These are phyloP conservation scores for Arthromyces matolae DNA, from an alignment of 768 basidiomycete genomes.

Conservation along the genomic window DNA sequence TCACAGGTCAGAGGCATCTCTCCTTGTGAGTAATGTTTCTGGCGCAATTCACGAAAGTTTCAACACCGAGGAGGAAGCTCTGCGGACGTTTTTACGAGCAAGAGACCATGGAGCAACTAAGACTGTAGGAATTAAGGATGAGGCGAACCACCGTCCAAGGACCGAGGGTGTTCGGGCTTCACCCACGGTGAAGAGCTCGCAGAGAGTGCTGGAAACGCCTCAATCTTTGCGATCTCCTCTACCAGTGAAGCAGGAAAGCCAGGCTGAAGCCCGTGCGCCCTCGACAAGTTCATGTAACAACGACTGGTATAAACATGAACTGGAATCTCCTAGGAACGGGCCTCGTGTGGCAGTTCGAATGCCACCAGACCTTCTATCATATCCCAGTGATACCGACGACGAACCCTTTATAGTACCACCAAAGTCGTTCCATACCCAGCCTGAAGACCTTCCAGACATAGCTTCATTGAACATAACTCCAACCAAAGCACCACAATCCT, in stretches of 20 bases:
- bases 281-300: conserved; percentile 10
- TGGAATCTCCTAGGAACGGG: not conserved
- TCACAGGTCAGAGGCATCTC: conserved; percentile 42
- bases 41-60: conserved; percentile 43
- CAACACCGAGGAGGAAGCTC: conserved; percentile 38
- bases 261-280: not conserved
- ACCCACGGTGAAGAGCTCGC: conserved; percentile 8
- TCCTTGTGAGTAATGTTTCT: conserved; percentile 40
- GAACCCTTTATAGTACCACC: not conserved
- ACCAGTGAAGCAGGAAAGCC: not conserved
- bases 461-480: not conserved
- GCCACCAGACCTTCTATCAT: conserved; percentile 20
- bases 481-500: too few species aligned
- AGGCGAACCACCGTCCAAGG: conserved; percentile 1
- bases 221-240: conserved; percentile 9
- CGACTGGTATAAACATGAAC: conserved; percentile 12
- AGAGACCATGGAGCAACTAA: conserved; percentile 26
- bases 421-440: too few species aligned
- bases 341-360: conserved; percentile 26
- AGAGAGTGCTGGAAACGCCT: conserved; percentile 4
- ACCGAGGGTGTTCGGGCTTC: not conserved
- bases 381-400: conserved; percentile 13
- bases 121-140: conserved; percentile 17
- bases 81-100: conserved; percentile 26
- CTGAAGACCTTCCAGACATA: not conserved